Percentiles rank a stretch among this genome's conserved stretches.
Conservation (phyloP, 495 filamentous ascomycete genomes). For the Tuber indicum region DNA sequence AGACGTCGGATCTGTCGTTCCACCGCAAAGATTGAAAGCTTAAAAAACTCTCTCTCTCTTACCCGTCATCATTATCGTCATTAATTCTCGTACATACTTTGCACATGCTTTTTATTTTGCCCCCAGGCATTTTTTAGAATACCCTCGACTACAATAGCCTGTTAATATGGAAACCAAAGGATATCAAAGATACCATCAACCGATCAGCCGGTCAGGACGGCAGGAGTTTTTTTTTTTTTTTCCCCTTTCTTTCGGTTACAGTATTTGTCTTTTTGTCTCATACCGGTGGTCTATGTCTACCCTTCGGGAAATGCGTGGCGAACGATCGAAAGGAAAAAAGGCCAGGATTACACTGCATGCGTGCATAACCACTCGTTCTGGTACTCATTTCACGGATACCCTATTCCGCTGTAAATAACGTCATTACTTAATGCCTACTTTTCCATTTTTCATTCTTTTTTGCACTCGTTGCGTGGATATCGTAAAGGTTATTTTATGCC, state of each 20-base stretch:
- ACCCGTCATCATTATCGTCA: not conserved
- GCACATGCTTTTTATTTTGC: not conserved
- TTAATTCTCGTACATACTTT: not conserved
- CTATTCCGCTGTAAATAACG: not conserved
- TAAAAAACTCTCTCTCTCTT: not conserved
- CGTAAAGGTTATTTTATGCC: not conserved
- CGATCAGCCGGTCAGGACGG: not conserved
- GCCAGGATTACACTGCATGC: not conserved
- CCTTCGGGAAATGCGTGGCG: not conserved
- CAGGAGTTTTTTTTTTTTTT: not conserved
- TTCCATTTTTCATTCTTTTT: not conserved
- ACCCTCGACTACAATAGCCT: not conserved
- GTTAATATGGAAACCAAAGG: not conserved
- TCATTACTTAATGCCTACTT: not conserved
- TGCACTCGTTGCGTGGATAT: not conserved
- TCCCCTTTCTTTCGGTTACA: not conserved
- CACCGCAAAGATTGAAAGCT: not conserved
- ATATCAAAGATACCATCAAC: not conserved
- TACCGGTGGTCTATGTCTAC: not conserved
- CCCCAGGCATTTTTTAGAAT: not conserved
- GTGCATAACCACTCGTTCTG: not conserved
- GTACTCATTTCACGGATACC: not conserved
- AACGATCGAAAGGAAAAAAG: not conserved
- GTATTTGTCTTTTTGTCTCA: not conserved
- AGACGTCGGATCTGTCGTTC: not conserved